Percentiles rank a stretch among this genome's conserved stretches.
These are phyloP conservation scores for Phaeoacremonium minimum DNA, from an alignment of 2,329 filamentous ascomycete genomes.

Conservation along the genomic window DNA sequence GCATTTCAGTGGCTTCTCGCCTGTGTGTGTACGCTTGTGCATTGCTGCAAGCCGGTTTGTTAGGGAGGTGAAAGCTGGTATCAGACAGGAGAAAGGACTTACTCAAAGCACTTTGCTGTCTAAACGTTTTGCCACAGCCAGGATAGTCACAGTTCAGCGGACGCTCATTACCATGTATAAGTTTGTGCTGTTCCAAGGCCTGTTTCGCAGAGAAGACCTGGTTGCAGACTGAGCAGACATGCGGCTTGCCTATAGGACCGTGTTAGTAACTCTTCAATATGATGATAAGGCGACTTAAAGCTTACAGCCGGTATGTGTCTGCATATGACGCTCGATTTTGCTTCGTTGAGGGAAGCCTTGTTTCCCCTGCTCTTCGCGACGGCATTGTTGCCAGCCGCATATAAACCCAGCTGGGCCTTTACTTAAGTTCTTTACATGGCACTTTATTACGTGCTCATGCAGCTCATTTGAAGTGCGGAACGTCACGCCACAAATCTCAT, in stretches of 20 bases:
- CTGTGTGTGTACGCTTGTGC: constrained; percentile 63
- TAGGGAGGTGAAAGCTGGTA: not conserved
- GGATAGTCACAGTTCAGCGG: constrained; percentile 51
- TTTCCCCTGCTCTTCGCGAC: constrained; percentile 35
- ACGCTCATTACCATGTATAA: constrained; percentile 62
- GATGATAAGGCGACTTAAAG: constrained; percentile 11
- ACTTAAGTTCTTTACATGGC: constrained; percentile 41
- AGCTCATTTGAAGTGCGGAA: constrained; percentile 44
- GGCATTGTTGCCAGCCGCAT: constrained; percentile 55
- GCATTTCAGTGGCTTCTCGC: constrained; percentile 58
- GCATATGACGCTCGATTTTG: constrained; percentile 62
- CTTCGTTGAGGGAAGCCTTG: constrained; percentile 54
- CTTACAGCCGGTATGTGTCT: constrained; percentile 62
- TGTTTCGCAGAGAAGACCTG: constrained; percentile 62
- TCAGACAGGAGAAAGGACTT: constrained; percentile 20
- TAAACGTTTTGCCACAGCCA: constrained; percentile 55
- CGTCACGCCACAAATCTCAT: constrained; percentile 17
- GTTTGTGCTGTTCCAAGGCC: constrained; percentile 62
- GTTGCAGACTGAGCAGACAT: constrained; percentile 50
- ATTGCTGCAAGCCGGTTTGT: constrained; percentile 50
- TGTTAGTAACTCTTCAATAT: constrained; percentile 15
- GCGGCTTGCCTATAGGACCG: constrained; percentile 52
- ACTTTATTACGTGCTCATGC: constrained; percentile 49
- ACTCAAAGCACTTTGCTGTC: constrained; percentile 65
- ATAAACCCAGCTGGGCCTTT: constrained; percentile 41